These are phyloP conservation scores for Penicillium rolfsii DNA, from an alignment of 2,329 filamentous ascomycete species.

Conservation along the genomic window DNA sequence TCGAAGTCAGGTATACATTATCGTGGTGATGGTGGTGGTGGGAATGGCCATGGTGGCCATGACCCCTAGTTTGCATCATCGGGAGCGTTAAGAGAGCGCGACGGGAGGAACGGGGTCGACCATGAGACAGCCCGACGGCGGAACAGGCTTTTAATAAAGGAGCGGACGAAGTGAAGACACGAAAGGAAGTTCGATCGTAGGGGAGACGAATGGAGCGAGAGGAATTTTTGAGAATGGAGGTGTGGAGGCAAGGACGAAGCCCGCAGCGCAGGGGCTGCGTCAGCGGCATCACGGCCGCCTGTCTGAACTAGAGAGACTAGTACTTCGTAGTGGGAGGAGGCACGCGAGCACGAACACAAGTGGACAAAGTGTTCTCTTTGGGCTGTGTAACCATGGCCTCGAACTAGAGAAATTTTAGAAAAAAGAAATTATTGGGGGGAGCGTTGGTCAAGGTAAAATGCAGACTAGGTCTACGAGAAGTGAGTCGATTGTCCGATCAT, in stretches of 20 bases:
- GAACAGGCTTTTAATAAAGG: constrained; percentile 19
- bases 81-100: constrained; percentile 16
- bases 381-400: constrained; percentile 13
- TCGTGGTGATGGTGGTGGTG: constrained; percentile 80
- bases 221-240: constrained; percentile 18
- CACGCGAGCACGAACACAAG: constrained; percentile 31
- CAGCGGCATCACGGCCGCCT: constrained; percentile 36
- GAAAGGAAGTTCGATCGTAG: constrained; percentile 19
- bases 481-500: constrained; percentile 23
- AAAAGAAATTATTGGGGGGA: background rate
- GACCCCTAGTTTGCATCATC: constrained; percentile 51
- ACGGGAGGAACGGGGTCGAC: constrained; percentile 17
- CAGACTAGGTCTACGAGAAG: background rate
- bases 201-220: constrained; percentile 6
- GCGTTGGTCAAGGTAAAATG: background rate
- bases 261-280: constrained; percentile 46
- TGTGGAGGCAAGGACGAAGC: constrained; percentile 36
- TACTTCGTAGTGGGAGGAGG: constrained; percentile 18
- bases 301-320: constrained; percentile 4
- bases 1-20: constrained; percentile 77
- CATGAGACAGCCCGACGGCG: constrained; percentile 17
- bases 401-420: background rate
- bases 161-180: constrained; percentile 24
- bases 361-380: constrained; percentile 32
- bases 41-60: constrained; percentile 60